Evolutionary conservation across 202 grass and related monocot species (phyloP).

Genomic region (Zizania palustris): DNA sequence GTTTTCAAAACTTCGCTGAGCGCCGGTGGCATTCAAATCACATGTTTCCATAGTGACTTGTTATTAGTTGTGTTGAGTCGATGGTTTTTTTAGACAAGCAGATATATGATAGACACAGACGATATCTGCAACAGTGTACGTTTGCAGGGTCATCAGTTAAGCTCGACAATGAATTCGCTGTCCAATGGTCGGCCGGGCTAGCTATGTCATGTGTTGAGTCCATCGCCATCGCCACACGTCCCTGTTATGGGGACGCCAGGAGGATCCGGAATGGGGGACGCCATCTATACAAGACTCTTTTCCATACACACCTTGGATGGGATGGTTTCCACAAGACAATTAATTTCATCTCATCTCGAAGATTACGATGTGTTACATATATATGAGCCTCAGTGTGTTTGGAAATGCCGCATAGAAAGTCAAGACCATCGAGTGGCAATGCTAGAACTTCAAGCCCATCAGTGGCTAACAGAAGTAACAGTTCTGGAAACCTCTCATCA

Average conservation of each 20-base stretch:
- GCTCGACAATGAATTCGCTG: not conserved
- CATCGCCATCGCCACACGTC: too few species aligned
- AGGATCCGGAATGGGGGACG: too few species aligned
- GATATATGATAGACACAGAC: not conserved
- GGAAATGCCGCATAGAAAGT: constrained; percentile 37
- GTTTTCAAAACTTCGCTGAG: too few species aligned
- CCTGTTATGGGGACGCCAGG: too few species aligned
- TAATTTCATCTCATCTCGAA: not conserved
- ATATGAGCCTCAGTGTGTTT: too few species aligned
- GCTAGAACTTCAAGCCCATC: constrained; percentile 23
- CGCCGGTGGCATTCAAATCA: too few species aligned
- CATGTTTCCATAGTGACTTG: too few species aligned
- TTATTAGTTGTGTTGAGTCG: too few species aligned
- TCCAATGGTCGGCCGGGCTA: not conserved
- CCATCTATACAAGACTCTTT: constrained; percentile 3
- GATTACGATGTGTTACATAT: too few species aligned
- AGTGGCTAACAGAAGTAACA: constrained; percentile 1
- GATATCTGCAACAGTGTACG: not conserved
- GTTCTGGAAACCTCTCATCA: constrained; percentile 51
- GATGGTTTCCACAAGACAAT: not conserved
- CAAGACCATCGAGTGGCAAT: constrained; percentile 50
- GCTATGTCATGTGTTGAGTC: too few species aligned
- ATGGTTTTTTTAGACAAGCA: not conserved
- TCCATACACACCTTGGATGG: constrained; percentile 21
- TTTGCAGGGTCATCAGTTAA: not conserved